Conservation (phyloP, 352 stramenopile species). For the Thraustotheca clavata region DNA sequence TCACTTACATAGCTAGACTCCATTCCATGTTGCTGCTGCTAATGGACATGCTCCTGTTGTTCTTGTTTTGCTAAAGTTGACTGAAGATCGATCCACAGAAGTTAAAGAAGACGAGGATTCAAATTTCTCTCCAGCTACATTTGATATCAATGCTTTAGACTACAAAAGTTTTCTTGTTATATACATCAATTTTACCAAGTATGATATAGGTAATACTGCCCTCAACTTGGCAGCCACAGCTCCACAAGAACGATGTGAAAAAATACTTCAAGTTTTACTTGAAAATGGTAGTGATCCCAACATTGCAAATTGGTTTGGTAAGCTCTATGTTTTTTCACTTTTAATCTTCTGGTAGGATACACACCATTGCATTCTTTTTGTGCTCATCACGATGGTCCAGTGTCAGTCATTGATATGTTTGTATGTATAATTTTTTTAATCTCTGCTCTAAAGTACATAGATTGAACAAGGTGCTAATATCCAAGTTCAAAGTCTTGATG, state of each 20-base stretch:
- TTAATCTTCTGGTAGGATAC: constrained; percentile 31
- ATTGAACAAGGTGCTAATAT: constrained; percentile 76
- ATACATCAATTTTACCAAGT: not conserved
- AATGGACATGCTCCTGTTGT: constrained; percentile 69
- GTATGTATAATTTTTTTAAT: constrained; percentile 30
- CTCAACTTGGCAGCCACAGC: constrained; percentile 80
- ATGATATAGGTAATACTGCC: constrained; percentile 48
- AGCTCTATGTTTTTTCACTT: not conserved
- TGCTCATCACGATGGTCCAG: constrained; percentile 60
- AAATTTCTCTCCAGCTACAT: constrained; percentile 24
- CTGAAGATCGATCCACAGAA: constrained; percentile 26
- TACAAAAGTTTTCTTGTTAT: constrained; percentile 34
- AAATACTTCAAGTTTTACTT: constrained; percentile 71
- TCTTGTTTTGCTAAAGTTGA: constrained; percentile 63
- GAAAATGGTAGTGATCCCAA: constrained; percentile 76
- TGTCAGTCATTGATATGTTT: constrained; percentile 66
- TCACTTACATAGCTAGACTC: constrained; percentile 24
- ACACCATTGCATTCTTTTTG: constrained; percentile 80
- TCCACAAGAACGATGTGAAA: constrained; percentile 63
- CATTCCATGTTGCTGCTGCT: constrained; percentile 69
- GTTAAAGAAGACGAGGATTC: constrained; percentile 8
- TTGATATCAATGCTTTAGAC: constrained; percentile 75
- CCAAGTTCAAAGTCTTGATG: constrained; percentile 70
- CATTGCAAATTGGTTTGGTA: constrained; percentile 68
- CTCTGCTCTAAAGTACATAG: constrained; percentile 25